Evolutionary conservation across 495 filamentous ascomycete genomes (phyloP), one percentile per base, ranked within the genome.

Genomic region (Penicillium salamii): DNA sequence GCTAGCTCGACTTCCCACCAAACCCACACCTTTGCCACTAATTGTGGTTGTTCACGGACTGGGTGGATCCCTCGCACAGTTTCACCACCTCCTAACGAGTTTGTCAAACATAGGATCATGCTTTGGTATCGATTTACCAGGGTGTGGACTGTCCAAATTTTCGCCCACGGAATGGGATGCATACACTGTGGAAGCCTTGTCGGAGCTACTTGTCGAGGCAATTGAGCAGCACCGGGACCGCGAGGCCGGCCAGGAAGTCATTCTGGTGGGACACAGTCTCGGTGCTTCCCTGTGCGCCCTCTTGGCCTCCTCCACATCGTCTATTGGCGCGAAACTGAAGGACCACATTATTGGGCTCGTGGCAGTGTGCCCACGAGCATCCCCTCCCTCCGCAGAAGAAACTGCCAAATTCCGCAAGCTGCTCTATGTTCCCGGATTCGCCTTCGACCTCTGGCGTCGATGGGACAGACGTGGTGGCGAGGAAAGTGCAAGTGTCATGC

Each of bases 11-110:
- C 79, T 97, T 3, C 90, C 89, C 1, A 77, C 69, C 39, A 77
- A 80, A 37, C 86, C 89, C 0, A 74, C 78, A 5, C 83, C 89
- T 1, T 67, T 95, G n/a, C 90, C 92, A 8, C 70, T 96, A 7
- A 68, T 97, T 5, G 92, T 96, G 20, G 95, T 95, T 64, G 77
- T 96, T 44, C 92, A 97, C 61, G 92, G 92, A 12, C 78, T 97
- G 28, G 92, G 92, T 17, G 92, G 92, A 23, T 95, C 88, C 2
- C 69, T 91, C 12, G 86, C 90, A 6, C 92, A 97, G 63, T 97
- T 96, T 65, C 78, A 87, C 50, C 82, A 89, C 29, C 69, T 97
- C 5, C 76, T 97, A 11, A 87, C 82, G 1, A 91, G 87, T 64
- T 74, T 97, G 28, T 84, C 87, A 12, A 90, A 95, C 52, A 72